Evolutionary conservation across 108 stramenopile genomes (phyloP), one percentile per base, ranked within the genome.

Genomic region (Craspedostauros australis): DNA sequence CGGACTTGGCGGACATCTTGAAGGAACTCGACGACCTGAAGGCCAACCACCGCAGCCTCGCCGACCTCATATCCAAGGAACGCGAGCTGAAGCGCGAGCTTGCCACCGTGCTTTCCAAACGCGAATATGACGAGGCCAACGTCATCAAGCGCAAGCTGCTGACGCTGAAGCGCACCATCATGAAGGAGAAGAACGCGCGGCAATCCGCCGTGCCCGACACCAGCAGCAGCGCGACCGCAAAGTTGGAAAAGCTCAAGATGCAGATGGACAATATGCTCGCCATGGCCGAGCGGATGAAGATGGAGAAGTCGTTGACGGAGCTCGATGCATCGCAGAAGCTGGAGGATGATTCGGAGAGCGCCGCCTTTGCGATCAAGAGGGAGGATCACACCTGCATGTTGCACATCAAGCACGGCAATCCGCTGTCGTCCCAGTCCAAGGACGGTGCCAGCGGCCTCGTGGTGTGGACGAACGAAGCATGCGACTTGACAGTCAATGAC

Each of bases 121-220:
- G 42, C 11, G 48, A 54, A 27, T 66, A 57, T 43, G 46, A 57
- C 25, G 65, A 66, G 15, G 65, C 65, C 44, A 66, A 66, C 29
- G 34, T 33, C 14, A 48, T 66, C 0, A 66, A 66, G 25, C 48
- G 56, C 11, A 50, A 66, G 50, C 49, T 66, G 37, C 26, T 66
- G 12, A 32, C 27, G 18, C 46, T 66, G 32, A 66, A 66, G 42
- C 43, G 53, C 22, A 34, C 31, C 6, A 57, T 57, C 32, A 48
- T 66, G 42, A 66, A 51, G 41, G 65, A 66, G 24, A 49, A 57
- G 33, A 41, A 28, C 24, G 27, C 56, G n/a, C n/a, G n/a, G n/a
- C 29, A 57, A 50, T 27, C 21, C 56, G n/a, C n/a, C n/a, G n/a
- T n/a, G n/a, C n/a, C n/a, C n/a, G n/a, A n/a, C n/a, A n/a, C n/a